Conservation (phyloP, 441 rosid genomes). For the Gossypium laxum region DNA sequence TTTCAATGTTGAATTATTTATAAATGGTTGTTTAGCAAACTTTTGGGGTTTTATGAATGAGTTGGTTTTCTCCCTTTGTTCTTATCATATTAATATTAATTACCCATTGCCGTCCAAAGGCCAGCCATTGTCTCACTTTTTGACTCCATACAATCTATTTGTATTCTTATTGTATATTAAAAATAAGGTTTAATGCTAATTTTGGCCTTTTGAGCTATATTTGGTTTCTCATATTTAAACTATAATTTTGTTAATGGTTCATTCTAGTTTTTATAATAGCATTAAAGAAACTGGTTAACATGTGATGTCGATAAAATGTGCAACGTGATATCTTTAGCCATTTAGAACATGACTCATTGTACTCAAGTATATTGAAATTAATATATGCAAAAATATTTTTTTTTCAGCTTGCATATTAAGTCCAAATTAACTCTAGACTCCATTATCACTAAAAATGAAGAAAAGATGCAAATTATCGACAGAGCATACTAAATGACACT, state of each 20-base stretch:
- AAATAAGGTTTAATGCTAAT: background rate
- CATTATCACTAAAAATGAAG: background rate
- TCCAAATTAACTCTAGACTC: background rate
- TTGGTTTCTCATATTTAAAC: background rate
- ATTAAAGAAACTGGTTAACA: background rate
- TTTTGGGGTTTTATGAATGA: background rate
- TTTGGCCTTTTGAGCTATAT: background rate
- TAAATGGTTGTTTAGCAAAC: background rate
- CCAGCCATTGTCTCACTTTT: slow-evolving; percentile 1
- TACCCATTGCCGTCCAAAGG: slow-evolving; percentile 10
- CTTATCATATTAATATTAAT: background rate
- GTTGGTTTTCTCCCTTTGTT: background rate
- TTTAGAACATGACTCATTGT: background rate
- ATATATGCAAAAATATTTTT: background rate
- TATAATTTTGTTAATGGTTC: background rate
- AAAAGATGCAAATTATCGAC: background rate
- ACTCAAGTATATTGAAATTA: background rate
- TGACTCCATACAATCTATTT: background rate
- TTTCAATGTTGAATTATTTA: background rate
- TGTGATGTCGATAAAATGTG: background rate
- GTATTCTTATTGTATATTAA: background rate
- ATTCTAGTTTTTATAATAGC: background rate
- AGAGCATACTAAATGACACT: background rate
- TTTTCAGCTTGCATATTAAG: background rate
- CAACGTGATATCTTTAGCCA: background rate